Conservation (phyloP, 2,329 filamentous ascomycete species). For the Didymellaceae sp. region DNA sequence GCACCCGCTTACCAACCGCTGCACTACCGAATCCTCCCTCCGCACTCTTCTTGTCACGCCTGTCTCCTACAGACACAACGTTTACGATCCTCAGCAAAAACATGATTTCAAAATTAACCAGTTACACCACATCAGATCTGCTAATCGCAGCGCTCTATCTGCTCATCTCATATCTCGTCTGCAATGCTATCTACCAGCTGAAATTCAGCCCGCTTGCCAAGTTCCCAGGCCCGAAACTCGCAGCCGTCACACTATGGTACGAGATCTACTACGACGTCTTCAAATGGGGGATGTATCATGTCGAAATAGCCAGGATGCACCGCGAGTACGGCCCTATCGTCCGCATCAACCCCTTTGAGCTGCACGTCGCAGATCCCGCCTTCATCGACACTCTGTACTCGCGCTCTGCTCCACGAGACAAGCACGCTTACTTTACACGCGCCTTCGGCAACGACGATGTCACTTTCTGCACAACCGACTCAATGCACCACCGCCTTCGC, state of each 20-base stretch:
- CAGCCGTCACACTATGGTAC: constrained; percentile 30
- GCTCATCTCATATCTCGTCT: neutral
- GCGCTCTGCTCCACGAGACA: constrained; percentile 4
- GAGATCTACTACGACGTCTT: constrained; percentile 35
- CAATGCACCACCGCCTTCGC: constrained; percentile 3
- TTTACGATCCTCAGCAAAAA: neutral
- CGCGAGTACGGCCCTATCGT: constrained; percentile 38
- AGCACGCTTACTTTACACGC: neutral
- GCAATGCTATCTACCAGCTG: constrained; percentile 14
- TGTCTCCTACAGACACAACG: neutral
- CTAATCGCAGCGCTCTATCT: neutral
- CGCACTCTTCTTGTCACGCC: too few species aligned
- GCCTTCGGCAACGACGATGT: neutral
- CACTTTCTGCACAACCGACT: neutral
- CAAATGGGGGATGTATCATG: constrained; percentile 34
- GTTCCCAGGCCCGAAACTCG: constrained; percentile 35
- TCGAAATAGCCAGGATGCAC: constrained; percentile 40
- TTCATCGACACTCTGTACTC: constrained; percentile 37
- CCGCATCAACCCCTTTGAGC: constrained; percentile 36
- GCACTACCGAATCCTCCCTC: too few species aligned
- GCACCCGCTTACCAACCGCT: too few species aligned
- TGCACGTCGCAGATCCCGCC: constrained; percentile 32
- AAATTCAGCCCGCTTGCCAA: constrained; percentile 28
- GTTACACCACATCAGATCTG: neutral
- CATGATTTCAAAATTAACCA: neutral